These are phyloP conservation scores for Aspergillus brunneoviolaceus DNA, from an alignment of 2,329 filamentous ascomycete genomes.

Conservation along the genomic window DNA sequence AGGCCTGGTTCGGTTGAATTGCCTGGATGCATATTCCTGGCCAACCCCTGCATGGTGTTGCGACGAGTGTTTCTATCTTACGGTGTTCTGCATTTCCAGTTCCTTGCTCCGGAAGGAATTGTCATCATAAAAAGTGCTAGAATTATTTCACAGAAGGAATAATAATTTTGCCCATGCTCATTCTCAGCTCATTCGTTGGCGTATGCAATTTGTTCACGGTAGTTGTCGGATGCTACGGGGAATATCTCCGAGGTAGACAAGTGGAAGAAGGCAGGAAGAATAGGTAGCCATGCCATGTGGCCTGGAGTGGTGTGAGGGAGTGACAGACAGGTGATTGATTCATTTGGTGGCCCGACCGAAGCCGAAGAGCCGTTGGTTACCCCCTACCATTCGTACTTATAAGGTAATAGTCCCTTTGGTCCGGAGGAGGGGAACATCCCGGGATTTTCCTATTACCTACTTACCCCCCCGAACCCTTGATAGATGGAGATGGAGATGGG, in stretches of 20 bases:
- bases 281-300: too few species aligned
- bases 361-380: too few species aligned
- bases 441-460: constrained; percentile 12
- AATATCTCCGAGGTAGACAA: neutral
- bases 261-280: too few species aligned
- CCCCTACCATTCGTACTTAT: too few species aligned
- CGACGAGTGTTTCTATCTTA: constrained; percentile 11
- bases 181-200: too few species aligned
- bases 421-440: constrained; percentile 8
- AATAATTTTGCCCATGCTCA: neutral
- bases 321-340: neutral
- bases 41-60: constrained; percentile 9
- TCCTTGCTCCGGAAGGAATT: constrained; percentile 17
- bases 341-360: too few species aligned
- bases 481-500: neutral
- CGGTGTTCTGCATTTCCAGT: constrained; percentile 13
- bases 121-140: constrained; percentile 20
- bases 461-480: neutral
- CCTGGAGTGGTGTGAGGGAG: neutral
- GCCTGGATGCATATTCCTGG: constrained; percentile 12
- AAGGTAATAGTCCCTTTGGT: constrained; percentile 4
- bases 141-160: constrained; percentile 1
- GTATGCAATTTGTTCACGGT: too few species aligned
- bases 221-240: neutral
- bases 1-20: constrained; percentile 1